Evolutionary conservation across 2,329 filamentous ascomycete genomes (phyloP).

Genomic region (Xylariaceae sp.): DNA sequence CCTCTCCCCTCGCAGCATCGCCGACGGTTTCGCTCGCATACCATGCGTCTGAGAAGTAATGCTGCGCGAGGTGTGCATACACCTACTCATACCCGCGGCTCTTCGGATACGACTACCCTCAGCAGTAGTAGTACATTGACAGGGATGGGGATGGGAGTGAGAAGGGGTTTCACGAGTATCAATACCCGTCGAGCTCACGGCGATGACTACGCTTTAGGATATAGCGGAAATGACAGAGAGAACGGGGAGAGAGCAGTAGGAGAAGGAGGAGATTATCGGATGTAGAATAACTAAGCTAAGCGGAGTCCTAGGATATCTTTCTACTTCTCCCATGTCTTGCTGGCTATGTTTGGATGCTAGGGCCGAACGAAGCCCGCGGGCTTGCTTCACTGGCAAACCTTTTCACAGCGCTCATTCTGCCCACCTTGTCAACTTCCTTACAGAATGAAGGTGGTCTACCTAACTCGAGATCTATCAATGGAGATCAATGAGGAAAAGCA

Average conservation of each 20-base stretch:
- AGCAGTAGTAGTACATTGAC: background rate
- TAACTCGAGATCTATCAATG: background rate
- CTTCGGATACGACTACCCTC: conserved; percentile 12
- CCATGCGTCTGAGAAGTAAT: background rate
- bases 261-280: background rate
- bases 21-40: conserved; percentile 11
- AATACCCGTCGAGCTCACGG: background rate
- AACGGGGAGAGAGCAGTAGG: background rate
- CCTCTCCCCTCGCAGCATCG: conserved; percentile 11
- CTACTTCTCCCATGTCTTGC: background rate
- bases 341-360: background rate
- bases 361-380: background rate
- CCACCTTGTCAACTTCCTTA: background rate
- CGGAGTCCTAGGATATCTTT: background rate
- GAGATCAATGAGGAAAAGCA: background rate
- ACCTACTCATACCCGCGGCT: conserved; percentile 4
- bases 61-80: too few relatives aligned
- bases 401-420: background rate
- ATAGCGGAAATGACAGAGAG: too few relatives aligned
- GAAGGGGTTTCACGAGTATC: conserved; percentile 2
- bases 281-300: conserved; percentile 18
- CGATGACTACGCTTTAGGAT: too few relatives aligned
- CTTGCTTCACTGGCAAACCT: too few relatives aligned
- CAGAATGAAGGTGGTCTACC: background rate
- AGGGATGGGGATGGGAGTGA: background rate